These are phyloP conservation scores for Spatholobus suberectus DNA, from an alignment of 306 rosid species.

Conservation along the genomic window DNA sequence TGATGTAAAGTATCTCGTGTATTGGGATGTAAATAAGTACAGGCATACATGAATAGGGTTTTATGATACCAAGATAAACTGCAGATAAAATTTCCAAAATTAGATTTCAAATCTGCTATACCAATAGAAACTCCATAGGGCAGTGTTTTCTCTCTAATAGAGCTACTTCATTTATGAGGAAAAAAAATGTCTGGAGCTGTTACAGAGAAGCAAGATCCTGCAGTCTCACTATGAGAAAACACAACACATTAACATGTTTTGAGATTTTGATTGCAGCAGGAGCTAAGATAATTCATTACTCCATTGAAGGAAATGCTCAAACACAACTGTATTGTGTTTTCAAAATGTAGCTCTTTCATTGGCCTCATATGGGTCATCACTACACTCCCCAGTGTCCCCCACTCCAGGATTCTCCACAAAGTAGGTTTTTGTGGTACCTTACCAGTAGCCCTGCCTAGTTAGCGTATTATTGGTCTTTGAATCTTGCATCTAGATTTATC, in stretches of 20 bases:
- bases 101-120: not conserved
- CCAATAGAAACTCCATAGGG: not conserved
- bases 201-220: not conserved
- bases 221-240: not conserved
- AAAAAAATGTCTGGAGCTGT: not conserved
- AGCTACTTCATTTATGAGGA: not conserved
- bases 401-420: not conserved
- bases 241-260: not conserved
- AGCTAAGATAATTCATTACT: not conserved
- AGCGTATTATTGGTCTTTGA: not conserved
- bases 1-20: conserved; percentile 1
- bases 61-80: not conserved
- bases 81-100: not conserved
- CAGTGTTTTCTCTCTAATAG: not conserved
- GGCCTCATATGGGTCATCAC: not conserved
- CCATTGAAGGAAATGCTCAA: not conserved
- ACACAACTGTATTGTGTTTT: not conserved
- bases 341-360: not conserved
- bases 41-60: not conserved
- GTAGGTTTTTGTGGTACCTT: not conserved
- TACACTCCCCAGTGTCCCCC: not conserved
- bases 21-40: not conserved
- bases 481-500: not conserved
- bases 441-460: not conserved
- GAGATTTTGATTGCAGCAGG: too few species aligned